Percentiles rank a stretch among this genome's conserved stretches.
Evolutionary conservation across 768 basidiomycete genomes (phyloP).

Genomic region (Goffeauzyma gilvescens): DNA sequence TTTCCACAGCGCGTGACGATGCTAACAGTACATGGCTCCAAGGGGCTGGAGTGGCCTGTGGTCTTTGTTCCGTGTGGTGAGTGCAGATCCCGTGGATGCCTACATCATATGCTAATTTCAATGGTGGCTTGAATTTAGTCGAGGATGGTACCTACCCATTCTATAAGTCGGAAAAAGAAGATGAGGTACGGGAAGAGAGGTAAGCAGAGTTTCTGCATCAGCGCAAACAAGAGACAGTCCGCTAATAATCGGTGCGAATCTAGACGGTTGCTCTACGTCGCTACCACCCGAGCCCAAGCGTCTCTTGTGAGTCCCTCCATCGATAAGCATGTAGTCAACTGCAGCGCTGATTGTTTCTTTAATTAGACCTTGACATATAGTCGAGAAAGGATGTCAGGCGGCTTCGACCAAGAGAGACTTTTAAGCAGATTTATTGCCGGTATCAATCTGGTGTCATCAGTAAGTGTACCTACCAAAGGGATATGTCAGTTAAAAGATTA

Average conservation of each 20-base stretch:
- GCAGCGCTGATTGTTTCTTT: too few relatives aligned
- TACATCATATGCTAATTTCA: neutral
- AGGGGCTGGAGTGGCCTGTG: conserved; percentile 82
- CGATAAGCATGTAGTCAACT: too few relatives aligned
- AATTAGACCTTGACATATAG: conserved; percentile 22
- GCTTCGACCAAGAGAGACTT: conserved; percentile 39
- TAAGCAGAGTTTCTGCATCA: conserved; percentile 21
- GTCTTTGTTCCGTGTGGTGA: conserved; percentile 41
- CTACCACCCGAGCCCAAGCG: conserved; percentile 64
- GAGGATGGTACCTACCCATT: conserved; percentile 61
- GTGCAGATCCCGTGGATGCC: neutral
- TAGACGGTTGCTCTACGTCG: conserved; percentile 71
- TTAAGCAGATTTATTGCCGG: conserved; percentile 44
- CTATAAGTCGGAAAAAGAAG: conserved; percentile 39
- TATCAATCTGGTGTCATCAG: conserved; percentile 36
- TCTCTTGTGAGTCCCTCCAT: conserved; percentile 37
- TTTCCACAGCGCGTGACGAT: conserved; percentile 53
- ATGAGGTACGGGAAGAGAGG: conserved; percentile 69
- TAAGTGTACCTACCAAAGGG: too few relatives aligned
- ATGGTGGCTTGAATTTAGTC: conserved; percentile 34
- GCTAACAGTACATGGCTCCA: conserved; percentile 72
- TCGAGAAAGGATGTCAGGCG: conserved; percentile 32
- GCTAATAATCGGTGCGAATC: neutral
- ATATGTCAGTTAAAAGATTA: too few relatives aligned
- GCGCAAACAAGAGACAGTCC: neutral